A percentile compares a stretch with the other conserved stretches of the same genome.
These are phyloP conservation scores for Rhodotorula taiwanensis DNA, from an alignment of 768 basidiomycete genomes.

Conservation along the genomic window DNA sequence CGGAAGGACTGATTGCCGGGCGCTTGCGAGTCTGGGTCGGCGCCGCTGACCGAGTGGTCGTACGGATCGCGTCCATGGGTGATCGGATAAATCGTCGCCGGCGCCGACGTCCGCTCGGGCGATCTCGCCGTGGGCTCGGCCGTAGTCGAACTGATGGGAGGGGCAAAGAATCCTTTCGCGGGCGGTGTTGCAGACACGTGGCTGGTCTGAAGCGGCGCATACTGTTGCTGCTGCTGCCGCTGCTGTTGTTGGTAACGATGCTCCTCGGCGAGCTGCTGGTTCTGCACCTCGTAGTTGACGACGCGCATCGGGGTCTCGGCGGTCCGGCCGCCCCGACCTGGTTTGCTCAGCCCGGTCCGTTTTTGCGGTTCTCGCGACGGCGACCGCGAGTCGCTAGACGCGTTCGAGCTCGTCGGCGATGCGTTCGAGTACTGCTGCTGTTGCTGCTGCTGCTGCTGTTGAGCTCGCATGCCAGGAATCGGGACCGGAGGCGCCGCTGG, in stretches of 20 bases:
- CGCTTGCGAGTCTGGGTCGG: slow-evolving; percentile 4
- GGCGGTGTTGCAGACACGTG: too few relatives aligned
- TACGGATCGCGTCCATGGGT: background rate
- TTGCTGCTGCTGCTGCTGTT: too few relatives aligned
- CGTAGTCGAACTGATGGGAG: slow-evolving; percentile 5
- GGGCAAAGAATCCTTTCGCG: slow-evolving; percentile 6
- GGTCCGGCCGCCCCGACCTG: slow-evolving; percentile 51
- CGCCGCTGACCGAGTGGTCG: background rate
- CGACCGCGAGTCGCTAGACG: slow-evolving; percentile 37
- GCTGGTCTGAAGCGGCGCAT: background rate
- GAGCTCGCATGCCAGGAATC: slow-evolving; percentile 40
- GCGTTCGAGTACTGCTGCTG: too few relatives aligned
- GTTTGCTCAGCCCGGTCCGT: slow-evolving; percentile 39
- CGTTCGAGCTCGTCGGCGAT: background rate
- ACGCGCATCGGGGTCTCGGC: slow-evolving; percentile 82
- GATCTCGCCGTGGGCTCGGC: background rate
- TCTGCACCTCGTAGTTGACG: slow-evolving; percentile 90
- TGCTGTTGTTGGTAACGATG: slow-evolving; percentile 10
- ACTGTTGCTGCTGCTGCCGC: slow-evolving; percentile 19
- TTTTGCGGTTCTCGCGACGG: slow-evolving; percentile 43
- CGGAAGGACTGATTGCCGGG: background rate
- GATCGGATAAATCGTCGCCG: slow-evolving; percentile 10
- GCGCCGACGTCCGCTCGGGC: slow-evolving; percentile 20
- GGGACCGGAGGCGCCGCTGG: slow-evolving; percentile 45
- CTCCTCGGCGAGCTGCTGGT: slow-evolving; percentile 85